phyloP scores from a whole-genome alignment of 2,329 filamentous ascomycete genomes.

The Metarhizium sp. region DNA sequence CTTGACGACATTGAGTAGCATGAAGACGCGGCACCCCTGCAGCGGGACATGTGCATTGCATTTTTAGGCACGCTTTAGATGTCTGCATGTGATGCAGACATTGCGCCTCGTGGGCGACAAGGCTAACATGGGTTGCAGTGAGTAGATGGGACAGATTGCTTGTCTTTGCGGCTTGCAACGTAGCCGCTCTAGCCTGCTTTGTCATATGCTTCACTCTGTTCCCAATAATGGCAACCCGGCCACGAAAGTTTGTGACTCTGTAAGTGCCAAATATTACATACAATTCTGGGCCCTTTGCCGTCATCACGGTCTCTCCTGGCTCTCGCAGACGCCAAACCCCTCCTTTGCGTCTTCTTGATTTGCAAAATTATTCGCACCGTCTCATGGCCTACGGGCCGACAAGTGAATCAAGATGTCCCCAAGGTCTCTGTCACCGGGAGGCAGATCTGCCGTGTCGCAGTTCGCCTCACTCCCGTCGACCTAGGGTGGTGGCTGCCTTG shows the following conservation, averaged over 20 bases:
- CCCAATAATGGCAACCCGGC: constrained; percentile 68
- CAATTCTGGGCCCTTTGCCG: constrained; percentile 1
- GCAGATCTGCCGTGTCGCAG: constrained; percentile 1
- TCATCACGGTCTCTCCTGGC: constrained; percentile 7
- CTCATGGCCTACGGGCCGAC: not conserved
- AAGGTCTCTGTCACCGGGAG: not conserved
- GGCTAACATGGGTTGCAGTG: constrained; percentile 50
- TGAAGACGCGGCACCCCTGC: constrained; percentile 28
- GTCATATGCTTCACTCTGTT: constrained; percentile 86
- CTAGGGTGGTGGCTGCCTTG: not conserved
- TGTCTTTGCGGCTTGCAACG: constrained; percentile 83
- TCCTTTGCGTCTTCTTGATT: not conserved
- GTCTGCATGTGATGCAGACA: constrained; percentile 32
- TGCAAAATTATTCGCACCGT: not conserved
- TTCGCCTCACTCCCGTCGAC: not conserved
- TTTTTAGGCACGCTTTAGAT: constrained; percentile 21
- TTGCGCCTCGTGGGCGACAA: constrained; percentile 31
- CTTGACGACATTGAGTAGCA: constrained; percentile 12
- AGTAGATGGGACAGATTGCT: constrained; percentile 94
- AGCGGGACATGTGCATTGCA: constrained; percentile 36
- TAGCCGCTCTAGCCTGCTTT: constrained; percentile 85
- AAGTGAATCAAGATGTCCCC: not conserved
- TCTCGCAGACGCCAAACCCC: not conserved
- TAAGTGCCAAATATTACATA: constrained; percentile 48
- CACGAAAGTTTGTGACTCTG: constrained; percentile 94